Conservation (phyloP, 2,329 filamentous ascomycete genomes). For the Epichloe typhina region DNA sequence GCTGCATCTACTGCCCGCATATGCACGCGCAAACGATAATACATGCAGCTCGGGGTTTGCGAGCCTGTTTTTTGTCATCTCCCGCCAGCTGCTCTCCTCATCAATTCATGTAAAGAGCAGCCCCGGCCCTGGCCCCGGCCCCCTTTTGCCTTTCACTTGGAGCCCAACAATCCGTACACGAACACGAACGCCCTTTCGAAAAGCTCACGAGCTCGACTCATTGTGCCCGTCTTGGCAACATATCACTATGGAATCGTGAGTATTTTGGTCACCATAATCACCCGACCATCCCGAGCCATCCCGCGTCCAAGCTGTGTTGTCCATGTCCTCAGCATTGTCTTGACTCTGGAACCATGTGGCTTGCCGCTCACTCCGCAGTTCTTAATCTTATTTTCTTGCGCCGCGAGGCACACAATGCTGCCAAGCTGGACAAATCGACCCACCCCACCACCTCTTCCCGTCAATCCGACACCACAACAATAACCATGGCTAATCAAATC, state of each 20-base stretch:
- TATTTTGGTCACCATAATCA: neutral
- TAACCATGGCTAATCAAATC: constrained; percentile 10
- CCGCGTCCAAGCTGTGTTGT: neutral
- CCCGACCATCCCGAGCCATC: neutral
- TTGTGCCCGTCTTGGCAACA: neutral
- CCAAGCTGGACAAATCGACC: neutral
- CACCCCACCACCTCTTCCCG: neutral
- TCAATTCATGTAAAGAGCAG: neutral
- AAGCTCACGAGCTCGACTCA: neutral
- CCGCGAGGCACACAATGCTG: neutral
- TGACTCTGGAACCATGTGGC: no score
- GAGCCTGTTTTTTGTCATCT: neutral
- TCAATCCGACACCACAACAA: neutral
- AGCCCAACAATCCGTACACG: neutral
- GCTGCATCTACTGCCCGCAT: neutral
- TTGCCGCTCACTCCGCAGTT: neutral
- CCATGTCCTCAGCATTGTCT: neutral
- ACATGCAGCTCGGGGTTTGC: neutral
- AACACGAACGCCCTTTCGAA: neutral
- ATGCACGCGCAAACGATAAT: neutral
- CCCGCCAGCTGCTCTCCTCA: neutral
- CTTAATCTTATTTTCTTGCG: neutral
- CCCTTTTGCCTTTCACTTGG: neutral
- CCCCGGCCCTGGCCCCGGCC: neutral
- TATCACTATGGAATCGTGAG: neutral